Evolutionary conservation across 2,329 filamentous ascomycete genomes (phyloP).

Genomic region (Nemania sp.): DNA sequence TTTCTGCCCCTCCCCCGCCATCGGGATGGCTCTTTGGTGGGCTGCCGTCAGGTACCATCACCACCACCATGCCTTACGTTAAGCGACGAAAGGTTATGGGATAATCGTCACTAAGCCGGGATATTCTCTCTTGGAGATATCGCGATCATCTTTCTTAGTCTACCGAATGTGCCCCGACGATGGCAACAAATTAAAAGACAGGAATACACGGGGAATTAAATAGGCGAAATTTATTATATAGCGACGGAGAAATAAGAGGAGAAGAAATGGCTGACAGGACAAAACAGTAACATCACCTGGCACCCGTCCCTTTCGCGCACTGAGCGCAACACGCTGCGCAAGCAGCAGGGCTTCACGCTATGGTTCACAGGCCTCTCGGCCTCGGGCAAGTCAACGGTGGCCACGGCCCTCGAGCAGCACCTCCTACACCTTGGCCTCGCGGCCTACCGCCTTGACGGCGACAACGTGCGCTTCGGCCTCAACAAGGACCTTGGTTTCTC

Average conservation of each 20-base stretch:
- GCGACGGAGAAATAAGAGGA: background rate
- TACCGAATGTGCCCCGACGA: background rate
- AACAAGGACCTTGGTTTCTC: slow-evolving; percentile 98
- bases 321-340: slow-evolving; percentile 80
- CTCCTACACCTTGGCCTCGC: slow-evolving; percentile 85
- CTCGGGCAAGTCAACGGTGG: slow-evolving; percentile 96
- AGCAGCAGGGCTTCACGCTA: slow-evolving; percentile 91
- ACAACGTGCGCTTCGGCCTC: slow-evolving; percentile 97
- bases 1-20: slow-evolving; percentile 48
- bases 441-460: slow-evolving; percentile 94
- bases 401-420: slow-evolving; percentile 96
- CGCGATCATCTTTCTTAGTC: background rate
- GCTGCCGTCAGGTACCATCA: slow-evolving; percentile 15
- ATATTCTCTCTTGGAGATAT: background rate
- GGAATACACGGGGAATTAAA: background rate
- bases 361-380: slow-evolving; percentile 98
- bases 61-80: slow-evolving; percentile 1
- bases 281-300: slow-evolving; percentile 86
- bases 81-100: background rate
- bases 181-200: background rate
- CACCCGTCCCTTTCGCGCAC: slow-evolving; percentile 82
- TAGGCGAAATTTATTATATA: background rate
- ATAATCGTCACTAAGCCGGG: background rate
- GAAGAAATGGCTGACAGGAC: slow-evolving; percentile 20
- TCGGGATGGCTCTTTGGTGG: slow-evolving; percentile 10